Base-by-base conservation (phyloP, 1,284 basidiomycete species). In the Schizophyllum commune region DNA sequence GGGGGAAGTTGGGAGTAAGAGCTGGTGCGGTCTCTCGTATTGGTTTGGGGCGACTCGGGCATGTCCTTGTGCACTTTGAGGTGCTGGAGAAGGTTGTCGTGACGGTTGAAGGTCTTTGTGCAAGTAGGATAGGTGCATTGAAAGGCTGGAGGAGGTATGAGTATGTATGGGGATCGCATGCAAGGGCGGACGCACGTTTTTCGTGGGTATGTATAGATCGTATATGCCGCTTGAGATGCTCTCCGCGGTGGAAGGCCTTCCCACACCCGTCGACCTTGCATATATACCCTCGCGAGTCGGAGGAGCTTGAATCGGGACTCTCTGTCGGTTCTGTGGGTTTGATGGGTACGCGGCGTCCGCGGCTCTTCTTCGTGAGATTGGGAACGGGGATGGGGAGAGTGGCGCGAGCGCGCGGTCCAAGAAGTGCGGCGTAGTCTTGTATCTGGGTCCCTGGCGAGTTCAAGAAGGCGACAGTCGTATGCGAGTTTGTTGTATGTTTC, bases 81-180 rank as follows among this genome's bases (percentile, higher is more conserved):
- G 67, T 92, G 90, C 72, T 91, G 89, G 17, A 87, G 81, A 22
- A 94, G 81, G 72, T 94, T 94, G 69, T 94, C 92, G 70, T 91
- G 90, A 56, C 92, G 81, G 69, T 89, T 91, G 73, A 94, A 94
- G 65, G 82, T 83, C 74, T 92, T 92, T 66, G 82, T 83, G 71
- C 92, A 94, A 33, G 80, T 78, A 11, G 85, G 80, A 70, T 83
- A 83, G 11, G 86, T 83, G 72, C 92, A 94, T 69, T 85, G 84
- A 75, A 90, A 89, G 56, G 92, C 92, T 94, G 69, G 56, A 64
- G 60, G 61, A 59, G 8, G 51, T 55, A 47, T 47, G 4, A 57
- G 62, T 63, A 57, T 58, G 11, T 62, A 19, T 63, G 32, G 33
- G 53, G 13, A 55, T n/a, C n/a, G 53, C 13, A 20, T 55, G 19